A percentile compares a stretch with the other conserved stretches of the same genome.
phyloP scores from a whole-genome alignment of 2,329 filamentous ascomycete genomes.

The Geosmithia morbida region DNA sequence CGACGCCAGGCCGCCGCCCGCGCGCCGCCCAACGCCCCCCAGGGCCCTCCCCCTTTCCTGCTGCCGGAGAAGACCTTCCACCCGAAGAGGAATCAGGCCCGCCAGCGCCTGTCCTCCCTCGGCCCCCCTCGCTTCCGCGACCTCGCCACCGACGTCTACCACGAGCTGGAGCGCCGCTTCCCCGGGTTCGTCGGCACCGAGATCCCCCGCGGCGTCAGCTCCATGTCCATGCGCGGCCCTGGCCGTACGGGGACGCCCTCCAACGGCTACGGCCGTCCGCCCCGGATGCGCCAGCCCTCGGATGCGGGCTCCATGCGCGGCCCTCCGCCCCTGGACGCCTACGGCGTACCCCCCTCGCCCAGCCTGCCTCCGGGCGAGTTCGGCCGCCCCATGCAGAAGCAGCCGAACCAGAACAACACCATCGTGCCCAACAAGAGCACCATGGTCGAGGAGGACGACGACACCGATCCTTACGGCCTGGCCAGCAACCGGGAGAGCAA shows the following conservation, averaged over 20 bases:
- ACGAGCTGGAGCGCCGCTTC: slow-evolving; percentile 81
- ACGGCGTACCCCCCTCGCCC: slow-evolving; percentile 44
- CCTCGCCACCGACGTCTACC: slow-evolving; percentile 89
- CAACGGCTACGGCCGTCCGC: slow-evolving; percentile 37
- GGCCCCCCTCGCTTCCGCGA: slow-evolving; percentile 79
- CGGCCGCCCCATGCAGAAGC: slow-evolving; percentile 69
- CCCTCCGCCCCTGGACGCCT: slow-evolving; percentile 26
- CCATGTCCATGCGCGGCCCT: slow-evolving; percentile 41
- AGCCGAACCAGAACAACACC: slow-evolving; percentile 78
- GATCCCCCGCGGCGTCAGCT: slow-evolving; percentile 54
- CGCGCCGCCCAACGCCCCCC: slow-evolving; percentile 35
- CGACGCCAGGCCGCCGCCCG: slow-evolving; percentile 61
- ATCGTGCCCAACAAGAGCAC: slow-evolving; percentile 97
- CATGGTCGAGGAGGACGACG: slow-evolving; percentile 91
- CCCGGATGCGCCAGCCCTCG: slow-evolving; percentile 40
- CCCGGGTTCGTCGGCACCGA: slow-evolving; percentile 63
- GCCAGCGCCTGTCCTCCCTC: slow-evolving; percentile 84
- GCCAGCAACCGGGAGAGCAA: slow-evolving; percentile 14
- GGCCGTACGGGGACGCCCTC: slow-evolving; percentile 47
- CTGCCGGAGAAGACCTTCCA: slow-evolving; percentile 83
- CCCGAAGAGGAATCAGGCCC: slow-evolving; percentile 93
- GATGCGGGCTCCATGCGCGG: slow-evolving; percentile 47
- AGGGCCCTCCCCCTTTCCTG: slow-evolving; percentile 54
- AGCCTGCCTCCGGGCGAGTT: slow-evolving; percentile 47
- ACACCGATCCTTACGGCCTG: slow-evolving; percentile 48